phyloP scores from a whole-genome alignment of 2,329 filamentous ascomycete genomes.

The Coniella lustricola region DNA sequence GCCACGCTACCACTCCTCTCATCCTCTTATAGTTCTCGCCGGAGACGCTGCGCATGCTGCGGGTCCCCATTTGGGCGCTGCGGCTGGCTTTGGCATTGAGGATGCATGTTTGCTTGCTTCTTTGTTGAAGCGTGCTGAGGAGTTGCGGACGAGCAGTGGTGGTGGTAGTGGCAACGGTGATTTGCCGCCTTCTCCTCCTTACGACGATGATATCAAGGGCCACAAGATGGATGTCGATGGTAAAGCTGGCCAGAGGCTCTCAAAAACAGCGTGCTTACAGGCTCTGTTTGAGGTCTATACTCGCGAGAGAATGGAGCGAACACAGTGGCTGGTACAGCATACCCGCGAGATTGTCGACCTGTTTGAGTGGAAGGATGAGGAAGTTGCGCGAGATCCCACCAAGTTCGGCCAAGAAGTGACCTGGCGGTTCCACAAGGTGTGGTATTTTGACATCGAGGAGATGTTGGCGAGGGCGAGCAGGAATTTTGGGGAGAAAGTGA shows the following conservation, averaged over 20 bases:
- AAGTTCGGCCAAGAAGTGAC: constrained; percentile 32
- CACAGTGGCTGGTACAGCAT: constrained; percentile 36
- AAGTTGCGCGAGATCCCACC: constrained; percentile 26
- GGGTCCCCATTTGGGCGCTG: constrained; percentile 48
- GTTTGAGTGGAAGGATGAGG: constrained; percentile 30
- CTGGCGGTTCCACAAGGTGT: constrained; percentile 27
- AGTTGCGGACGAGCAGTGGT: neutral
- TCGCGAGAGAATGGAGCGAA: constrained; percentile 30
- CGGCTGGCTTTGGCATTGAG: constrained; percentile 50
- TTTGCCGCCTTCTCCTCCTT: no score
- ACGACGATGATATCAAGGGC: no score
- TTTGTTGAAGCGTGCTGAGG: constrained; percentile 22
- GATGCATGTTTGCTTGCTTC: constrained; percentile 40
- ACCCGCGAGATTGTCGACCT: constrained; percentile 32
- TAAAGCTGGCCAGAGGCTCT: no score
- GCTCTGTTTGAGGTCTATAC: constrained; percentile 32
- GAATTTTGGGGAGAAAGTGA: neutral
- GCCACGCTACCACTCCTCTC: constrained; percentile 35
- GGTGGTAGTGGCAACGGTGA: constrained; percentile 1
- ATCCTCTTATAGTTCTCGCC: constrained; percentile 35
- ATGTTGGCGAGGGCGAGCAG: constrained; percentile 24
- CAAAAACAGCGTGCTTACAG: neutral
- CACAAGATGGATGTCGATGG: neutral
- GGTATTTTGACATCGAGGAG: constrained; percentile 29
- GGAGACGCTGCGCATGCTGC: constrained; percentile 52